phyloP scores from a whole-genome alignment of 2,329 filamentous ascomycete genomes.

The Xylariaceae sp. region DNA sequence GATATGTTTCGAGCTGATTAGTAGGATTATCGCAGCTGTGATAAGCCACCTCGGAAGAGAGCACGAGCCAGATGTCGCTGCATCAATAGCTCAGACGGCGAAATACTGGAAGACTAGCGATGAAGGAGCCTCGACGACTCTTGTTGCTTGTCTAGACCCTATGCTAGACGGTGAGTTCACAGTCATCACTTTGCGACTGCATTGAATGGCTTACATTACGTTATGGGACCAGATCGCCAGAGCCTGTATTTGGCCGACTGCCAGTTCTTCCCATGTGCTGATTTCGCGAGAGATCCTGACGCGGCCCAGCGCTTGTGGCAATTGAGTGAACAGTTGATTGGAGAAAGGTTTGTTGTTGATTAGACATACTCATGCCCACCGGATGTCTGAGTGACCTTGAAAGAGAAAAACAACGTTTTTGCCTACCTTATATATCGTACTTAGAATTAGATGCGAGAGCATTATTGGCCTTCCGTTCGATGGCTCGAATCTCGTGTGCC shows the following conservation, averaged over 20 bases:
- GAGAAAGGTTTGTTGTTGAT: slow-evolving; percentile 31
- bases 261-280: slow-evolving; percentile 30
- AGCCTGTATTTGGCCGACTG: slow-evolving; percentile 37
- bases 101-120: slow-evolving; percentile 32
- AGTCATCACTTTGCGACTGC: neutral
- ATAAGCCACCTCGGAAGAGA: slow-evolving; percentile 33
- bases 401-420: no score
- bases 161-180: slow-evolving; percentile 25
- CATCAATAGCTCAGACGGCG: slow-evolving; percentile 24
- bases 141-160: slow-evolving; percentile 34
- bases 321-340: slow-evolving; percentile 39
- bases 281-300: slow-evolving; percentile 27
- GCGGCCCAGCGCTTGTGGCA: slow-evolving; percentile 37
- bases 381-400: no score
- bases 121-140: slow-evolving; percentile 31
- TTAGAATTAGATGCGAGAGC: no score
- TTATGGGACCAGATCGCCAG: slow-evolving; percentile 21
- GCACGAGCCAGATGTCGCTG: slow-evolving; percentile 31
- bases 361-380: neutral
- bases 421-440: no score
- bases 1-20: no score
- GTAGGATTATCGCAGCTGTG: slow-evolving; percentile 25
- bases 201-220: slow-evolving; percentile 1
- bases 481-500: no score
- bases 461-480: no score